Conservation (phyloP, 495 filamentous ascomycete genomes). For the Penicillium paradoxum region DNA sequence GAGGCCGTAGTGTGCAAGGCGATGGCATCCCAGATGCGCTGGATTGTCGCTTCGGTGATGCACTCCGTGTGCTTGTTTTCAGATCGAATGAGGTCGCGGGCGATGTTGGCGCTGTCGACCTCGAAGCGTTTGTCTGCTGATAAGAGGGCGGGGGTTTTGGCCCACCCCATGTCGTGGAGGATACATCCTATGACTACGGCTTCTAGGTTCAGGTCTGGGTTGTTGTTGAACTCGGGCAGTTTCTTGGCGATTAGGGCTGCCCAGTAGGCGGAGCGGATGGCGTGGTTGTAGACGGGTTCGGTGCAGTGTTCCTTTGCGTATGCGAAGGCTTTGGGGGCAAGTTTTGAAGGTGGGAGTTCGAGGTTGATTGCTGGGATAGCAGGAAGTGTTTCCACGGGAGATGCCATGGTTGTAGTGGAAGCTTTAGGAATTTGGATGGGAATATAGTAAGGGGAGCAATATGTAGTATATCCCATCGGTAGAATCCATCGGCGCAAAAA, state of each 20-base stretch:
- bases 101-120: constrained; percentile 50
- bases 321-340: not conserved
- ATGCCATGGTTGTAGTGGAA: not conserved
- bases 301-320: not conserved
- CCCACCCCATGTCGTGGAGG: constrained; percentile 53
- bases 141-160: constrained; percentile 25
- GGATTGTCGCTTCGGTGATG: constrained; percentile 33
- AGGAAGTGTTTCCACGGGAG: not conserved
- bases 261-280: not conserved
- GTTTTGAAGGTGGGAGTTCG: not conserved
- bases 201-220: not conserved
- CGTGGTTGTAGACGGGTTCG: not conserved
- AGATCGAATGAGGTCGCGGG: constrained; percentile 35
- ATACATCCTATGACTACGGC: not conserved
- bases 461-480: too few relatives aligned
- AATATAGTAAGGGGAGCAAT: too few relatives aligned
- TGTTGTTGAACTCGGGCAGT: not conserved
- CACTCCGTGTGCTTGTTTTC: constrained; percentile 3
- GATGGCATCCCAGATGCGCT: constrained; percentile 52
- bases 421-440: too few relatives aligned
- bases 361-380: not conserved
- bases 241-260: not conserved
- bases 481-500: too few relatives aligned
- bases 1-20: constrained; percentile 43
- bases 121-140: constrained; percentile 49